phyloP scores from a whole-genome alignment of 148 eudicot genomes.

The Pouteria glomerata region DNA sequence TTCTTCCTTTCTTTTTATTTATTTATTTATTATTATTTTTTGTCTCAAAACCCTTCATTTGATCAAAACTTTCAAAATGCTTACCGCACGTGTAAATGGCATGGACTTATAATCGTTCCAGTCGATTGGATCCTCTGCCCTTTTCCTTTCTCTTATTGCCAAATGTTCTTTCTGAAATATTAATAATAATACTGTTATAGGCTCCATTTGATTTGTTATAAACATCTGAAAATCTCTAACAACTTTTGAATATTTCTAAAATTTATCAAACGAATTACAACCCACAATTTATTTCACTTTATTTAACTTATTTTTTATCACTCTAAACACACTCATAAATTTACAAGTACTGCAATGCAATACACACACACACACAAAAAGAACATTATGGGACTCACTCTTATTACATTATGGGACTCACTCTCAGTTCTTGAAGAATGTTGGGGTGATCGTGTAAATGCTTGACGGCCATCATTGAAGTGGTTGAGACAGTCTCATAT shows the following conservation, averaged over 20 bases:
- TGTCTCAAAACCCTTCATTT: background rate
- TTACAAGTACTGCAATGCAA: too few species aligned
- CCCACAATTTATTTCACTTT: too few species aligned
- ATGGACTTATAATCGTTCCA: constrained; percentile 73
- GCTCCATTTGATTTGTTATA: too few species aligned
- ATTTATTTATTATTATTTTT: too few species aligned
- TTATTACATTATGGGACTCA: too few species aligned
- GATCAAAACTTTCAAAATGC: background rate
- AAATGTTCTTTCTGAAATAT: constrained; percentile 61
- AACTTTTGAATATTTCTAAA: too few species aligned
- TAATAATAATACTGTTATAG: background rate
- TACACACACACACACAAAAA: background rate
- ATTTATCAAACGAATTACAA: too few species aligned
- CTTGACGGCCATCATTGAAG: constrained; percentile 93
- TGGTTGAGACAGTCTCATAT: constrained; percentile 79
- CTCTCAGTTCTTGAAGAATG: constrained; percentile 69
- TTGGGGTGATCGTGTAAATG: constrained; percentile 88
- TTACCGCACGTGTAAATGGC: constrained; percentile 83
- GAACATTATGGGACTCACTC: too few species aligned
- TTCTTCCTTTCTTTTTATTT: too few species aligned
- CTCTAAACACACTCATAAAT: too few species aligned
- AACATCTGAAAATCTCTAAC: too few species aligned
- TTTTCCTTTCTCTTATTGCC: constrained; percentile 63
- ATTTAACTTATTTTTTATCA: too few species aligned
- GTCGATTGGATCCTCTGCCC: constrained; percentile 55